Percentiles rank a stretch among this genome's conserved stretches.
Conservation (phyloP, 371 early-diverging fungal species). For the Zopfochytrium polystomum region DNA sequence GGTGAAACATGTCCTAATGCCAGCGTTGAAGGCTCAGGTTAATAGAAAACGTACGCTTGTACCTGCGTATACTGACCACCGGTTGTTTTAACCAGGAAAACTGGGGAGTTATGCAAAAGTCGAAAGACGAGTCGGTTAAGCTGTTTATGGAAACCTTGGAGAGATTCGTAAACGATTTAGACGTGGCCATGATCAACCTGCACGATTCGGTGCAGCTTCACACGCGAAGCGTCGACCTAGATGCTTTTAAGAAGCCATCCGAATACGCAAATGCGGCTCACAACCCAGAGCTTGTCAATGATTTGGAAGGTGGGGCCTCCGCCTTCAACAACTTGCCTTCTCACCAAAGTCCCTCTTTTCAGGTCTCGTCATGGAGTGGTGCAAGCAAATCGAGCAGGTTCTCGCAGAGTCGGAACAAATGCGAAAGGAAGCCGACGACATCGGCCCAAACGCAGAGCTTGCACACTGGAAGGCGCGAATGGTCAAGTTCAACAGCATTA, state of each 20-base stretch:
- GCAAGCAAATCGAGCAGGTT: constrained; percentile 64
- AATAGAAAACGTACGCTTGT: not conserved
- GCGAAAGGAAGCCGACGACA: constrained; percentile 66
- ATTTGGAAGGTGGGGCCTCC: constrained; percentile 46
- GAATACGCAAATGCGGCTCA: constrained; percentile 55
- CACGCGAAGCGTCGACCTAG: constrained; percentile 49
- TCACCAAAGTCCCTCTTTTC: not conserved
- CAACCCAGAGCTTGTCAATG: constrained; percentile 52
- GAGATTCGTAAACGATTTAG: constrained; percentile 52
- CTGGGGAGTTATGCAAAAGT: constrained; percentile 54
- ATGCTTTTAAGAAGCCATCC: constrained; percentile 48
- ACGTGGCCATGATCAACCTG: constrained; percentile 59
- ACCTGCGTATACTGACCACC: not conserved
- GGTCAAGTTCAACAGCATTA: constrained; percentile 65
- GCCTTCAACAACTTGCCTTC: not conserved
- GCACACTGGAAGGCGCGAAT: constrained; percentile 65
- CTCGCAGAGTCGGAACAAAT: constrained; percentile 62
- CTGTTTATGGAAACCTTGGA: constrained; percentile 54
- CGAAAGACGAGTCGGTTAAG: constrained; percentile 47
- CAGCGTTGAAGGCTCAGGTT: constrained; percentile 56
- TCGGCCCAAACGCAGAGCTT: constrained; percentile 62
- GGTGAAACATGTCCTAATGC: constrained; percentile 57
- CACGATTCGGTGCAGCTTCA: constrained; percentile 54
- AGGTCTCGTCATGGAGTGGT: constrained; percentile 58
- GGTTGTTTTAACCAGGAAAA: constrained; percentile 41